These are phyloP conservation scores for Groenewaldozyma salmanticensis DNA, from an alignment of 805 yeast species.

Conservation along the genomic window DNA sequence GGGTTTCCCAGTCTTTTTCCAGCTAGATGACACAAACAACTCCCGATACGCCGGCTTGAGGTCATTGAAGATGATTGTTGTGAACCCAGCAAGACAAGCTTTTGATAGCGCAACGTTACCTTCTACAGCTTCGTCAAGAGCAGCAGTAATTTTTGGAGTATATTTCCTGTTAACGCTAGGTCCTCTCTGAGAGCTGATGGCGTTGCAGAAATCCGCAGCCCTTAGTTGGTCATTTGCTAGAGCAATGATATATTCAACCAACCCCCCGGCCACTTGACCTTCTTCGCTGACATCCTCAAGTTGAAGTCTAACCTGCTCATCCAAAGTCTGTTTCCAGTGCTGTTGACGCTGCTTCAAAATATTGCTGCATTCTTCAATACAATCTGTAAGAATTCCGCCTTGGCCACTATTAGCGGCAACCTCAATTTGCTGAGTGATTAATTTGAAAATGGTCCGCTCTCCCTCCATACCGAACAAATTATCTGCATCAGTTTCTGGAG, in stretches of 20 bases:
- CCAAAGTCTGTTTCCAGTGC: slow-evolving; percentile 49
- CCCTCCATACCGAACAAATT: slow-evolving; percentile 58
- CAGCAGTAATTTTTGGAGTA: slow-evolving; percentile 45
- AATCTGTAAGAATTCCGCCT: slow-evolving; percentile 69
- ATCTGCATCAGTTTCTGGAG: slow-evolving; percentile 67
- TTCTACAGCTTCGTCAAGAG: slow-evolving; percentile 58
- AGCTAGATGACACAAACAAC: slow-evolving; percentile 49
- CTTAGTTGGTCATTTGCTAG: slow-evolving; percentile 76
- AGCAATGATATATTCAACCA: slow-evolving; percentile 72
- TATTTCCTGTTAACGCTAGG: slow-evolving; percentile 59
- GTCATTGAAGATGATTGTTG: slow-evolving; percentile 63
- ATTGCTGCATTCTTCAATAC: slow-evolving; percentile 58
- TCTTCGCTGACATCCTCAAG: slow-evolving; percentile 29
- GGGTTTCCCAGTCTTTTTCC: slow-evolving; percentile 51
- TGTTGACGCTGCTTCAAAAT: slow-evolving; percentile 52
- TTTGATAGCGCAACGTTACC: slow-evolving; percentile 71
- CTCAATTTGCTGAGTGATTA: slow-evolving; percentile 83
- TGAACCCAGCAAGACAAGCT: slow-evolving; percentile 44
- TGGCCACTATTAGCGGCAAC: slow-evolving; percentile 81
- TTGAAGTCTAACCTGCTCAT: slow-evolving; percentile 38
- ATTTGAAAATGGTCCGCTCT: slow-evolving; percentile 65
- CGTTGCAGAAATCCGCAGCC: slow-evolving; percentile 60
- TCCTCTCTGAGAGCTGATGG: slow-evolving; percentile 54
- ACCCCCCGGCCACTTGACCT: slow-evolving; percentile 53
- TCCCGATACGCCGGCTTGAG: slow-evolving; percentile 49